Evolutionary conservation across 352 stramenopile species (phyloP).

Genomic region (Pythium plurisporium): DNA sequence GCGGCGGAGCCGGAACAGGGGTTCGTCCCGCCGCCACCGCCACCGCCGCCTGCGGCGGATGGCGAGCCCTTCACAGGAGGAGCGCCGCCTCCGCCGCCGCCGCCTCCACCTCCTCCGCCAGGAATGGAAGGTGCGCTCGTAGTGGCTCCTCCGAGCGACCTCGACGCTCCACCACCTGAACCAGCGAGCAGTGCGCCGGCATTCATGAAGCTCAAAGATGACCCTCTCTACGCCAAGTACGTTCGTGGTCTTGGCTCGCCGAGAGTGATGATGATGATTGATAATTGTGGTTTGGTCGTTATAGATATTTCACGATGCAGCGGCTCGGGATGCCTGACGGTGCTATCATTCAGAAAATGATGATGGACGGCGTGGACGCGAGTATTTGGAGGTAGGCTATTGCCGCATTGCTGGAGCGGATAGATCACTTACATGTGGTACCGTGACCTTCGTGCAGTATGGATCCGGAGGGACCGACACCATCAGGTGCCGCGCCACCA

Average conservation of each 20-base stretch:
- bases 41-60: constrained; percentile 25
- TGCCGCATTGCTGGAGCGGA: background rate
- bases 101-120: constrained; percentile 34
- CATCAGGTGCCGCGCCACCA: constrained; percentile 38
- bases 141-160: constrained; percentile 24
- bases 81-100: constrained; percentile 28
- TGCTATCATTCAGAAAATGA: constrained; percentile 75
- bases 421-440: background rate
- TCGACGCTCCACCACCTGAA: constrained; percentile 27
- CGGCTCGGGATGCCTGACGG: constrained; percentile 64
- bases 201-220: constrained; percentile 81
- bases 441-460: constrained; percentile 42
- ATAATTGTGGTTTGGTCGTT: background rate
- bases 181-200: constrained; percentile 20
- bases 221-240: constrained; percentile 73
- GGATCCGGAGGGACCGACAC: constrained; percentile 74
- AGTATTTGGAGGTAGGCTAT: constrained; percentile 40
- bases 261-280: background rate
- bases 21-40: constrained; percentile 25
- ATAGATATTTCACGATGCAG: constrained; percentile 80
- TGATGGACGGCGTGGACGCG: constrained; percentile 72
- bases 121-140: constrained; percentile 27
- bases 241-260: background rate
- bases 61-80: constrained; percentile 16
- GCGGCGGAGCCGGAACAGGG: constrained; percentile 29